Conservation (phyloP, 305 asterid genomes). For the Fraxinus sp. region DNA sequence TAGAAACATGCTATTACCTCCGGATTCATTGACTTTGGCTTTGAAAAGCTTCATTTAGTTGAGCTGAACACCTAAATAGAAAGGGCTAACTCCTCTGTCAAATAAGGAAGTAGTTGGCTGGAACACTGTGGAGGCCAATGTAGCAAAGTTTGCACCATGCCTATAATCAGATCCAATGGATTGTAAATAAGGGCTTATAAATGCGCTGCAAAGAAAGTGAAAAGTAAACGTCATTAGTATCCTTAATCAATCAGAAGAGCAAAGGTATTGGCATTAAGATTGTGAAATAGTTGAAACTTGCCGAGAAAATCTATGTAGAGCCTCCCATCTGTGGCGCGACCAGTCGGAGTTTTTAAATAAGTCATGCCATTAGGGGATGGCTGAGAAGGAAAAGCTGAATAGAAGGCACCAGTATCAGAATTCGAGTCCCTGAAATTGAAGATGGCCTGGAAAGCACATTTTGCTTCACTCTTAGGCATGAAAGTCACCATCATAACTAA, state of each 20-base stretch:
- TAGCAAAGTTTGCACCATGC: constrained; percentile 56
- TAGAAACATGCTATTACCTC: constrained; percentile 23
- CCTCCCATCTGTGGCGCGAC: constrained; percentile 50
- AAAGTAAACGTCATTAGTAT: background rate
- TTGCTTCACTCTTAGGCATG: constrained; percentile 17
- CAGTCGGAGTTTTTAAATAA: constrained; percentile 47
- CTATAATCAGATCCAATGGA: constrained; percentile 48
- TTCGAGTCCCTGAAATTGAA: constrained; percentile 57
- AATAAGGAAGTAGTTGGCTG: constrained; percentile 41
- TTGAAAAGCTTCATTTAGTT: constrained; percentile 52
- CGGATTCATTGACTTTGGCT: constrained; percentile 35
- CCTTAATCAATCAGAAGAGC: background rate
- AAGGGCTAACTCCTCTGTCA: constrained; percentile 48
- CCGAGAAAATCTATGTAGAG: constrained; percentile 50
- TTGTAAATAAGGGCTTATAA: constrained; percentile 47
- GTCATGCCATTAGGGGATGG: constrained; percentile 57
- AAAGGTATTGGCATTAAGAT: background rate
- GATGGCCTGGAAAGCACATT: background rate
- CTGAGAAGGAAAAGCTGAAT: constrained; percentile 60
- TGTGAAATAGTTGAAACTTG: constrained; percentile 9
- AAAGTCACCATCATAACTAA: constrained; percentile 12
- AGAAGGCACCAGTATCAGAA: constrained; percentile 57
- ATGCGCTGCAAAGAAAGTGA: constrained; percentile 40
- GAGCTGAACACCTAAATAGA: constrained; percentile 46
- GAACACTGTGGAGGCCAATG: constrained; percentile 46